Evolutionary conservation across 441 rosid genomes (phyloP), one percentile per base, ranked within the genome.

Genomic region (Kokia cookei): DNA sequence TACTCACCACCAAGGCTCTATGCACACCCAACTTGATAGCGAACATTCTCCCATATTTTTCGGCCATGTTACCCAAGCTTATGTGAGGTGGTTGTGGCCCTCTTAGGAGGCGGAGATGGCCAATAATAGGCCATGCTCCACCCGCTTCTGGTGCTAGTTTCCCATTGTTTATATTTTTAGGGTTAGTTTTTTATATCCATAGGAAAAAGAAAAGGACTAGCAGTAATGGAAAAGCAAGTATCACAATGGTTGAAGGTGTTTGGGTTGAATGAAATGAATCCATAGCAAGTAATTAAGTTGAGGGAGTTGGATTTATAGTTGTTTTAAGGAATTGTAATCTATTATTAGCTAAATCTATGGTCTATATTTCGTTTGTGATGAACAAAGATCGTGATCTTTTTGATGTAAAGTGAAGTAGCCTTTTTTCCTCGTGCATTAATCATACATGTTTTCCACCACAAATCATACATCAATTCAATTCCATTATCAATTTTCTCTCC

Each of bases 31-130:
- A 37, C 37, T 65, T 74, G 73, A 88, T 48, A 4, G 79, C 77
- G 79, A 88, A 88, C n/a, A 85, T 72, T 0, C 84, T 84, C 2
- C 73, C 73, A 8, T 19, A 55, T 13, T 54, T 54, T 50, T 70
- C 63, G 0, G 53, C 73, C 63, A 84, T 43, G 12, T 75, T 5
- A 3, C 73, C 79, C 24, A 87, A 65, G 19, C 75, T 65, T 17
- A 50, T 24, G 67, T 83, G 35, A 29, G 35, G 35, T 29, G 35
- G 35, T 4, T 29, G 35, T 0, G 77, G 86, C 26, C 85, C 82
- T 13, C 53, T 75, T 7, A 87, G 47, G 19, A 82, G 78, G 42
- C 51, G 86, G 65, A 83, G 80, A 73, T 86, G 86, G 62, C 86
- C 86, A 0, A 84, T 75, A 10, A 82, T 1, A 1, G 89, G 84